These are phyloP conservation scores for Cryphonectria carpinicola DNA, from an alignment of 2,329 filamentous ascomycete genomes.

Conservation along the genomic window DNA sequence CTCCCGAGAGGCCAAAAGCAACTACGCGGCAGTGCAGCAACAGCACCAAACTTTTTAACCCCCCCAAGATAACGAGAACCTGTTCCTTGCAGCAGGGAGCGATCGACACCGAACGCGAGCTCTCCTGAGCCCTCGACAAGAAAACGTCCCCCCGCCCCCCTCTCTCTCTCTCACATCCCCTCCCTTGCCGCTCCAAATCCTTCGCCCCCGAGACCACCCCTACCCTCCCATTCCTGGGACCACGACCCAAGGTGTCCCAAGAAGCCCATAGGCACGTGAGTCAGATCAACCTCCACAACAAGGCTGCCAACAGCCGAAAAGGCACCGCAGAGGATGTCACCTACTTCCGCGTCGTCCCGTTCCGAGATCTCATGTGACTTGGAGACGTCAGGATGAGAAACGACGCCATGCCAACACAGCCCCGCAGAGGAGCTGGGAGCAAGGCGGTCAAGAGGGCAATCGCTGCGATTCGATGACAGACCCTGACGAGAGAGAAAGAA, in stretches of 20 bases:
- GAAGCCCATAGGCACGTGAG: not conserved
- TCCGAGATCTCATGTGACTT: slow-evolving; percentile 15
- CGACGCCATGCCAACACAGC: not conserved
- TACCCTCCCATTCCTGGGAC: not conserved
- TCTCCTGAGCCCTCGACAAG: no score
- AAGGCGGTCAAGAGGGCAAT: slow-evolving; percentile 2
- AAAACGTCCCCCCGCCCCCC: no score
- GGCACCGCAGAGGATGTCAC: slow-evolving; percentile 13
- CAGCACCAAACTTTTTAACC: not conserved
- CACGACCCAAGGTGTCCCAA: not conserved
- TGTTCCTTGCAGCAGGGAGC: not conserved
- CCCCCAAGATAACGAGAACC: not conserved
- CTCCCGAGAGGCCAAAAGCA: not conserved
- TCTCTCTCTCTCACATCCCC: not conserved
- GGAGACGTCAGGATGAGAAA: not conserved
- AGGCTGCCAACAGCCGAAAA: slow-evolving; percentile 7
- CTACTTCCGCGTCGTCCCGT: slow-evolving; percentile 14
- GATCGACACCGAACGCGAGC: not conserved
- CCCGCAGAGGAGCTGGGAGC: not conserved
- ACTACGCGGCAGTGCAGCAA: not conserved
- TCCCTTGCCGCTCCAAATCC: not conserved
- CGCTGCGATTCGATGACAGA: not conserved
- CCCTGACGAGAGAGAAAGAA: not conserved
- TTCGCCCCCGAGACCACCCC: not conserved
- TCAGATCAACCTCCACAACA: slow-evolving; percentile 2